Evolutionary conservation across 2,329 filamentous ascomycete species (phyloP), one percentile per base, ranked within the genome.

Genomic region (Neonectria magnoliae): DNA sequence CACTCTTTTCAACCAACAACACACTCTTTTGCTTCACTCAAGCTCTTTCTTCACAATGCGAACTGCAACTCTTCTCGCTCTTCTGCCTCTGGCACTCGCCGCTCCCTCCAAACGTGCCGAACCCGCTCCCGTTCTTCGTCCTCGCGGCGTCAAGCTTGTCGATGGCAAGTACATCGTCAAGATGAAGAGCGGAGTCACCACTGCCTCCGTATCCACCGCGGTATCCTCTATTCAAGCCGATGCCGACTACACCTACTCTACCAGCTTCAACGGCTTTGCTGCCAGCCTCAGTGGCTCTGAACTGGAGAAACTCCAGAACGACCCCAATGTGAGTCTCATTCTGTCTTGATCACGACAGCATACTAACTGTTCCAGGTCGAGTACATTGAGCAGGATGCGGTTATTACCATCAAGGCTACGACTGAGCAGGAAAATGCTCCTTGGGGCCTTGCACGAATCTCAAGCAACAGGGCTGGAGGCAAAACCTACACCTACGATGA

Each of bases 391-490:
- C 78, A 78, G 60, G 80, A 83, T 66, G 75, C 73, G 16, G 64
- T 75, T 31, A 73, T 82, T 48, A 71, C 63, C 20, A 71, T 69
- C 54, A 59, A 57, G 33, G 67, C 70, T 29, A 73, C 72, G 13
- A 58, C 77, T 64, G 20, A 75, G 66, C 81, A 82, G 66, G 64
- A 65, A 36, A 36, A 36, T 36, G 78, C 81, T 18, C 78, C 81
- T 2, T 82, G 80, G 80, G 79, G 79, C 11, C 69, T 81, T 14
- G 75, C 78, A 1, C 74, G 79, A 1, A 72, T 83, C 51, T 83
- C 81, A 9, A 78, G 76, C 72, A 68, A 70, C 7, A 57, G 41
- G 9, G 71, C 75, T 4, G 74, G 74, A 8, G 65, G 70, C 20
- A 76, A 68, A 16, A 73, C 71, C 16, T 83, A 82, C 69, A 71